Conservation (phyloP, 208 protist species). For the Perkinsela sp. region DNA sequence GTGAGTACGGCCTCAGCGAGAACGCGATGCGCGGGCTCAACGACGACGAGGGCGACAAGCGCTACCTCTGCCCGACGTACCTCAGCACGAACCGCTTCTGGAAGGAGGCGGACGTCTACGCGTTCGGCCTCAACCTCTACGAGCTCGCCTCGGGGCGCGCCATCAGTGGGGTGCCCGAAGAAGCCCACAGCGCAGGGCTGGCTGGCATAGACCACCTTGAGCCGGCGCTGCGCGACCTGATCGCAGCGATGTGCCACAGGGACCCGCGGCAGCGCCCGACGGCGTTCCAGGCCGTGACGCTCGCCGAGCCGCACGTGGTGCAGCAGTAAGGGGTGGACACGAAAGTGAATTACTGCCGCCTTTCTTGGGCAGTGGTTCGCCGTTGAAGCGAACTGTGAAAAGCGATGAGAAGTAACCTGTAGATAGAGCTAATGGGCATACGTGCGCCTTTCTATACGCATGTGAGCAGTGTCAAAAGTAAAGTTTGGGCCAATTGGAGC, state of each 20-base stretch:
- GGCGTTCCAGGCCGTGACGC: not conserved
- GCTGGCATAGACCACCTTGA: not conserved
- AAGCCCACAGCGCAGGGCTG: not conserved
- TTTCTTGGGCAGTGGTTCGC: too few species aligned
- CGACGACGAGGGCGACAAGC: slow-evolving; percentile 43
- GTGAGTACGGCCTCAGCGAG: too few species aligned
- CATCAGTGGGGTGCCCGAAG: not conserved
- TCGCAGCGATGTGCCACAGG: not conserved
- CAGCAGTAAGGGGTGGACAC: too few species aligned
- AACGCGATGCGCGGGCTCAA: slow-evolving; percentile 27
- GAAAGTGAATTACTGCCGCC: too few species aligned
- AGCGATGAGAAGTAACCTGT: too few species aligned
- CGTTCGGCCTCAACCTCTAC: slow-evolving; percentile 45
- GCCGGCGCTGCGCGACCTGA: not conserved
- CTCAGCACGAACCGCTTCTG: slow-evolving; percentile 8
- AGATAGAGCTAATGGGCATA: too few species aligned
- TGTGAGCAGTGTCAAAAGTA: too few species aligned
- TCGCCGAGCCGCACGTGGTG: too few species aligned
- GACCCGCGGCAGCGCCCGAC: not conserved
- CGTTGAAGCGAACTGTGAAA: too few species aligned
- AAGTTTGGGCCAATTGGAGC: too few species aligned
- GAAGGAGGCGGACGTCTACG: slow-evolving; percentile 41
- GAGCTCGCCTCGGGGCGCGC: slow-evolving; percentile 21
- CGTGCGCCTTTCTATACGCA: too few species aligned
- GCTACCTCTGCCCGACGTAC: slow-evolving; percentile 36